Evolutionary conservation across 2,329 filamentous ascomycete species (phyloP).

Genomic region (Cadophora malorum): DNA sequence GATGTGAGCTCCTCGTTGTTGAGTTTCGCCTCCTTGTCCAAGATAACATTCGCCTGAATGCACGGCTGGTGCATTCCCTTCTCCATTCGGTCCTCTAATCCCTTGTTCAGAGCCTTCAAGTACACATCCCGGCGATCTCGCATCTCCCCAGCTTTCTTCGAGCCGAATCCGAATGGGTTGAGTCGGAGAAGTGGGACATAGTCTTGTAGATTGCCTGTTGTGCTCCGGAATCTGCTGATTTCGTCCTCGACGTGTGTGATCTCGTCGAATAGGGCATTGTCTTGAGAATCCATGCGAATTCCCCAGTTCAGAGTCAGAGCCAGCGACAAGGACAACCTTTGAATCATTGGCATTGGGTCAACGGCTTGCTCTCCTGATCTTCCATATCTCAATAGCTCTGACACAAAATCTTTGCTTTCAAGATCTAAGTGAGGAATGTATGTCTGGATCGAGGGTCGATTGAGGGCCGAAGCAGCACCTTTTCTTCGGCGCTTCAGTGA

Average conservation of each 20-base stretch:
- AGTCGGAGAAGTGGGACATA: constrained; percentile 64
- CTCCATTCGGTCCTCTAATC: constrained; percentile 65
- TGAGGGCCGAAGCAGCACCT: constrained; percentile 68
- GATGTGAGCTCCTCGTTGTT: constrained; percentile 68
- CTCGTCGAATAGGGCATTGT: constrained; percentile 66
- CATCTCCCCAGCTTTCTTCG: constrained; percentile 64
- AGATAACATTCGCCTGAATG: constrained; percentile 71
- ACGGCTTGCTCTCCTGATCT: constrained; percentile 59
- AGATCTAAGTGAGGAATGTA: constrained; percentile 68
- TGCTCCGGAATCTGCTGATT: constrained; percentile 64
- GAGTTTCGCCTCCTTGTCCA: constrained; percentile 66
- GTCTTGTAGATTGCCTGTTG: constrained; percentile 66
- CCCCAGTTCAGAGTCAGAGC: constrained; percentile 72
- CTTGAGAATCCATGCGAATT: constrained; percentile 62
- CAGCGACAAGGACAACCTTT: constrained; percentile 66
- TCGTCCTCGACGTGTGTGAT: constrained; percentile 68
- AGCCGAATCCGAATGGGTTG: constrained; percentile 67
- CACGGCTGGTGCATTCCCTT: constrained; percentile 67
- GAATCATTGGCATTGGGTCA: constrained; percentile 72
- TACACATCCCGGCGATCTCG: constrained; percentile 65
- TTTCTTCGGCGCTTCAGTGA: constrained; percentile 68
- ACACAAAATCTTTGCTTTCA: constrained; percentile 67
- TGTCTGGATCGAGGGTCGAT: constrained; percentile 67
- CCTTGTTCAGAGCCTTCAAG: constrained; percentile 60
- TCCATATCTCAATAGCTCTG: constrained; percentile 65